Evolutionary conservation across 306 rosid species (phyloP).

Genomic region (Amphicarpaea edgeworthii): DNA sequence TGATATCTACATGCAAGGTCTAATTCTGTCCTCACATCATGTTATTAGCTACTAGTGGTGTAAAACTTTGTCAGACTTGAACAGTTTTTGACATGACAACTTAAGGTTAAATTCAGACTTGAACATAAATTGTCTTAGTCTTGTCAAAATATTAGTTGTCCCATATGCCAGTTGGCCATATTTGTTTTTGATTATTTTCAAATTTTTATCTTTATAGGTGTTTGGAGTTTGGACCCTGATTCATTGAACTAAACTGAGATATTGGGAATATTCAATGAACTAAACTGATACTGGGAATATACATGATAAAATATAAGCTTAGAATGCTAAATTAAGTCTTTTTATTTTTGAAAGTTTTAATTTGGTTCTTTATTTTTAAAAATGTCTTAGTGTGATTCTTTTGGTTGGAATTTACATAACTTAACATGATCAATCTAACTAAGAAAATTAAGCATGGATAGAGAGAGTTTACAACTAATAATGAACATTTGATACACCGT

Average conservation of each 20-base stretch:
- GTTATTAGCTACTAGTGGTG: background rate
- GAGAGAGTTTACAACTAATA: background rate
- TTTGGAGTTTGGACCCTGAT: background rate
- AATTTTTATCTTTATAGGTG: background rate
- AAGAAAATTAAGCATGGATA: too few relatives aligned
- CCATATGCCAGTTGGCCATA: background rate
- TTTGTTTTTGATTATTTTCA: background rate
- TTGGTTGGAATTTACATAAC: too few relatives aligned
- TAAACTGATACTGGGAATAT: background rate
- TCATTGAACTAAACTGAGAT: background rate
- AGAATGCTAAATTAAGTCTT: too few relatives aligned
- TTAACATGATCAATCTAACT: too few relatives aligned
- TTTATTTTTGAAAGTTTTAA: too few relatives aligned
- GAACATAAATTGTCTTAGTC: constrained; percentile 1
- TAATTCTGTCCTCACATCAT: background rate
- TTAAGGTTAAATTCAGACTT: background rate
- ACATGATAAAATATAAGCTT: too few relatives aligned
- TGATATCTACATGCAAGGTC: background rate
- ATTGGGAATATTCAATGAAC: too few relatives aligned
- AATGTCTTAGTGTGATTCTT: too few relatives aligned
- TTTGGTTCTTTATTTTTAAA: too few relatives aligned
- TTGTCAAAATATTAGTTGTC: background rate
- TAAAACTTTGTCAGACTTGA: background rate
- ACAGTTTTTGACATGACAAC: constrained; percentile 1
- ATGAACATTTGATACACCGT: background rate